Base-by-base conservation (phyloP, 495 filamentous ascomycete genomes). In the Corynascus novoguineensis region DNA sequence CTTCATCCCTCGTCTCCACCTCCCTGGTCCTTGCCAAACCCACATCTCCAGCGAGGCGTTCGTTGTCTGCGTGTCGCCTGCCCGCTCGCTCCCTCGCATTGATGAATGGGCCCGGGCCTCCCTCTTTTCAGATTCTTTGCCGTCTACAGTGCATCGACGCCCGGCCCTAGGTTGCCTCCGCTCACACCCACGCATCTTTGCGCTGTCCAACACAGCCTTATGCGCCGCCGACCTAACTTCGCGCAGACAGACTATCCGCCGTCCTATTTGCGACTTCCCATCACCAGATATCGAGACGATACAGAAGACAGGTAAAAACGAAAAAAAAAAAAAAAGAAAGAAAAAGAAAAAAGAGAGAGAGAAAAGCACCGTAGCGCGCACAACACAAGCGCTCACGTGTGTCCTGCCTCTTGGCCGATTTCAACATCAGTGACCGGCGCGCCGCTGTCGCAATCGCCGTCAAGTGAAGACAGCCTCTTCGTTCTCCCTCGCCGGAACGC, bases 41-140 rank as follows among this genome's bases (percentile, higher is more conserved):
- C 38, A 27, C 1, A 27, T 25, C 41, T 22, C 3, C 41, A 45
- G 35, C 51, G 46, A 55, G 44, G 52, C 34, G 45, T 27, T 25
- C 49, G 40, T 46, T 53, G 38, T 55, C 57, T 40, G 53, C 54
- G n/a, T n/a, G n/a, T n/a, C n/a, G n/a, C n/a, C n/a, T n/a, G n/a
- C 48, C 32, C 14, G 62, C n/a, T 31, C 29, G 29, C 29, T 31
- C 29, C 5, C 50, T 56, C 45, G 46, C 55, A 62, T 67, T 41
- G 38, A 41, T 58, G 59, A 62, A 65, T 50, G 57, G 60, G 49
- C 40, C 59, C 45, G 52, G 27, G 38, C 59, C 60, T 51, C 54
- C 58, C 59, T 57, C 55, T 46, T 57, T 49, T 34, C 59, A 52
- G 58, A 50, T 54, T 50, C 55, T 55, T 53, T 58, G 38, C 21